These are phyloP conservation scores for Thuja plicata DNA, from an alignment of 83 land plant genomes.

Conservation along the genomic window DNA sequence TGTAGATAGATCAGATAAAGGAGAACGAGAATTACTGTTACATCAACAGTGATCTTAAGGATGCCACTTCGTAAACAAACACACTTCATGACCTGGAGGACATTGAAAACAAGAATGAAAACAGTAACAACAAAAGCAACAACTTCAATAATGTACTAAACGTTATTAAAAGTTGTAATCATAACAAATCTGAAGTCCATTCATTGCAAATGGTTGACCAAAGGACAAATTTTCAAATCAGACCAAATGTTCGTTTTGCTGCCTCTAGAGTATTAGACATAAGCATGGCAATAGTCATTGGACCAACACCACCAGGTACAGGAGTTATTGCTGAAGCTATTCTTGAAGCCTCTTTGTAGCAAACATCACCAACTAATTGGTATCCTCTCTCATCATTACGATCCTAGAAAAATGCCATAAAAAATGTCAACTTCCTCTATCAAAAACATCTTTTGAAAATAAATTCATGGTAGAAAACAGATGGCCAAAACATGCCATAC, in stretches of 20 bases:
- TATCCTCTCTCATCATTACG: conserved; percentile 58
- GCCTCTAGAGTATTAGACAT: conserved; percentile 84
- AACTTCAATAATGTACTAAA: no score
- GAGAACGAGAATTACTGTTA: no score
- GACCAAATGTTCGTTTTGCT: conserved; percentile 59
- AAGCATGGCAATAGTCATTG: conserved; percentile 94
- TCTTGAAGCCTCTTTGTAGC: conserved; percentile 72
- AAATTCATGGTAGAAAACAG: background rate
- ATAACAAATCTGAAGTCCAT: background rate
- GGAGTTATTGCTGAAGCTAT: conserved; percentile 87
- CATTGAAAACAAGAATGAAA: no score
- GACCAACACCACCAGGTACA: conserved; percentile 97
- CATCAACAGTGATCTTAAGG: no score
- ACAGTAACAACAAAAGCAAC: no score
- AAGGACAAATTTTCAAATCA: conserved; percentile 1
- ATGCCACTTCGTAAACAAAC: no score
- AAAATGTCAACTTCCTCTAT: background rate
- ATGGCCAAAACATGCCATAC: conserved; percentile 25
- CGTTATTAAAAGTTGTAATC: background rate
- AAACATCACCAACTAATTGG: conserved; percentile 81
- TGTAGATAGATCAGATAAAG: no score
- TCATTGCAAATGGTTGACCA: background rate
- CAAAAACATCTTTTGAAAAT: background rate
- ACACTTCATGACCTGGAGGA: no score
- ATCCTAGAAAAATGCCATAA: conserved; percentile 40